A percentile compares a stretch with the other conserved stretches of the same genome.
phyloP scores from a whole-genome alignment of 2,329 filamentous ascomycete genomes.

The Acrocalymma vagum region DNA sequence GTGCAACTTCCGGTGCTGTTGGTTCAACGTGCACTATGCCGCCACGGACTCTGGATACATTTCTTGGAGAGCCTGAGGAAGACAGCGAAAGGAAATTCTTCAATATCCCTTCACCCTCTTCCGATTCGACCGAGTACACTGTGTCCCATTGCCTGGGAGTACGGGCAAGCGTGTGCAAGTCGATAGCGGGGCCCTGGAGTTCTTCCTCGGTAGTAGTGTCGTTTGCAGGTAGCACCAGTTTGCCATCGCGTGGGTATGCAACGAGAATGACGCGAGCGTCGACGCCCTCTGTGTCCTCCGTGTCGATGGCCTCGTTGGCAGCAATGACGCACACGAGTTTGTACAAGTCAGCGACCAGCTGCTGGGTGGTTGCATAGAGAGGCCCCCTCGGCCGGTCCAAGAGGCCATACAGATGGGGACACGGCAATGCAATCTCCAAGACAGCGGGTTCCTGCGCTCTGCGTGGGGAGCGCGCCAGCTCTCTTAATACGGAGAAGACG shows the following conservation, averaged over 20 bases:
- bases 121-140: conserved; percentile 72
- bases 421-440: conserved; percentile 69
- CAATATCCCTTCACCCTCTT: conserved; percentile 69
- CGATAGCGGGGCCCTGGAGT: conserved; percentile 59
- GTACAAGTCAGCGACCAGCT: conserved; percentile 80
- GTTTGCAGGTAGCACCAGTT: conserved; percentile 26
- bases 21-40: conserved; percentile 40
- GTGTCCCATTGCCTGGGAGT: conserved; percentile 67
- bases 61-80: conserved; percentile 21
- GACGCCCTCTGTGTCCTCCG: conserved; percentile 74
- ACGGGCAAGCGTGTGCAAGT: conserved; percentile 57
- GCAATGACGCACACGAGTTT: conserved; percentile 78
- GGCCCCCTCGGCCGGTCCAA: conserved; percentile 61
- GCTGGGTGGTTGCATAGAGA: conserved; percentile 74
- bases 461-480: conserved; percentile 45
- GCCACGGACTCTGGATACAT: conserved; percentile 46
- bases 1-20: conserved; percentile 3
- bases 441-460: conserved; percentile 46
- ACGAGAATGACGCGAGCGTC: conserved; percentile 80
- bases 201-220: conserved; percentile 39
- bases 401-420: conserved; percentile 66
- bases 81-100: conserved; percentile 51
- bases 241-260: conserved; percentile 61
- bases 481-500: conserved; percentile 51
- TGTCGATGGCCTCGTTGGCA: conserved; percentile 67